Conservation (phyloP, 108 stramenopile genomes). For the Epipyxis sp. region DNA sequence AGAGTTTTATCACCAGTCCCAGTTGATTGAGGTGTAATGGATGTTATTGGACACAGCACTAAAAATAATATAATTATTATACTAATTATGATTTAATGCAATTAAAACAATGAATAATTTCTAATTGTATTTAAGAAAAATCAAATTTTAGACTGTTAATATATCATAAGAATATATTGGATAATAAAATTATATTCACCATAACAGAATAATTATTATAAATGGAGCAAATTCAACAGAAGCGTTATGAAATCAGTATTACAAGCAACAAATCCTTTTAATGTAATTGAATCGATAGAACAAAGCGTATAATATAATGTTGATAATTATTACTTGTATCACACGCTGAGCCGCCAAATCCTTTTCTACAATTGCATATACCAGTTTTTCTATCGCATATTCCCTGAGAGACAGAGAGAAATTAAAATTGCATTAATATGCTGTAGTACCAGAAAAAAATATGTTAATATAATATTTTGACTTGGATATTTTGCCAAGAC, state of each 20-base stretch:
- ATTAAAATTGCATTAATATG: neutral
- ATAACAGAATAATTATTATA: neutral
- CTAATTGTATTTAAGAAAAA: too few relatives aligned
- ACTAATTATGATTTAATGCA: too few relatives aligned
- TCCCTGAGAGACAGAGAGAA: constrained; percentile 1
- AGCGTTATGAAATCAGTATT: neutral
- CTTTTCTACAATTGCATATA: neutral
- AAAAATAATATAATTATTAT: too few relatives aligned
- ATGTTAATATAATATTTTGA: neutral
- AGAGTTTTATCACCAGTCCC: neutral
- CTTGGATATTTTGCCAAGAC: too few relatives aligned
- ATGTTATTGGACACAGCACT: constrained; percentile 5
- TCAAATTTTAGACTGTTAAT: too few relatives aligned
- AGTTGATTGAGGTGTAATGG: neutral
- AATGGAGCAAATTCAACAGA: neutral
- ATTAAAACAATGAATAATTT: too few relatives aligned
- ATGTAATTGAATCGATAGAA: neutral
- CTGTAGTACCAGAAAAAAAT: neutral
- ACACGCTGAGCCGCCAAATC: constrained; percentile 26
- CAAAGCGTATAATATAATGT: neutral
- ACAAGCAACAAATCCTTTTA: neutral
- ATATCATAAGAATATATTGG: neutral
- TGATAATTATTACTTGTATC: neutral
- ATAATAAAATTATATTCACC: neutral
- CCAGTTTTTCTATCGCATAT: constrained; percentile 22